These are phyloP conservation scores for Lycium barbarum DNA, from an alignment of 257 asterid genomes.

Conservation along the genomic window DNA sequence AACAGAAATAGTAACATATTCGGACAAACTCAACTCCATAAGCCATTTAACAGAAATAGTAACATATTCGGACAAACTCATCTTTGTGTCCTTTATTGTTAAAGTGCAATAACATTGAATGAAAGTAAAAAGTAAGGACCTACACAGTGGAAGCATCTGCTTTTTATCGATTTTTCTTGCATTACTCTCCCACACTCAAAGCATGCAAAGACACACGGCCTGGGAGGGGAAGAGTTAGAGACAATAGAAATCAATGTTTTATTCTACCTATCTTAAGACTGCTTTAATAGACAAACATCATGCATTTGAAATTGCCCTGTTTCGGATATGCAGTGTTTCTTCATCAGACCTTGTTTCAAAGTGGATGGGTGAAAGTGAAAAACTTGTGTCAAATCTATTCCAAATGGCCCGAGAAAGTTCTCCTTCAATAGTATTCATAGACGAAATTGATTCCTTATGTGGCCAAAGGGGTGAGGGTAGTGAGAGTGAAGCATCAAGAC, in stretches of 20 bases:
- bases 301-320: conserved; percentile 16
- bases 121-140: background rate
- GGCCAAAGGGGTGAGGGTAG: conserved; percentile 86
- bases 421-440: conserved; percentile 73
- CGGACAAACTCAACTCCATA: too few species aligned
- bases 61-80: too few species aligned
- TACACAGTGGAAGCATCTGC: conserved; percentile 2
- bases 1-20: too few species aligned
- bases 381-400: conserved; percentile 80
- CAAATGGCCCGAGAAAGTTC: conserved; percentile 90
- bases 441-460: conserved; percentile 80
- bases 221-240: background rate
- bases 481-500: conserved; percentile 88
- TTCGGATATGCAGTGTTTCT: conserved; percentile 55
- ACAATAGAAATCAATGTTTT: background rate
- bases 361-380: conserved; percentile 95
- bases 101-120: background rate
- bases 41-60: too few species aligned
- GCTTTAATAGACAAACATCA: background rate
- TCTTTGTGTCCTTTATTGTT: background rate
- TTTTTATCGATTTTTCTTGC: background rate
- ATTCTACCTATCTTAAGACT: background rate
- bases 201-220: background rate
- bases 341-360: conserved; percentile 86
- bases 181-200: background rate